phyloP scores from a whole-genome alignment of 495 filamentous ascomycete genomes.

The Aspergillus diversus region DNA sequence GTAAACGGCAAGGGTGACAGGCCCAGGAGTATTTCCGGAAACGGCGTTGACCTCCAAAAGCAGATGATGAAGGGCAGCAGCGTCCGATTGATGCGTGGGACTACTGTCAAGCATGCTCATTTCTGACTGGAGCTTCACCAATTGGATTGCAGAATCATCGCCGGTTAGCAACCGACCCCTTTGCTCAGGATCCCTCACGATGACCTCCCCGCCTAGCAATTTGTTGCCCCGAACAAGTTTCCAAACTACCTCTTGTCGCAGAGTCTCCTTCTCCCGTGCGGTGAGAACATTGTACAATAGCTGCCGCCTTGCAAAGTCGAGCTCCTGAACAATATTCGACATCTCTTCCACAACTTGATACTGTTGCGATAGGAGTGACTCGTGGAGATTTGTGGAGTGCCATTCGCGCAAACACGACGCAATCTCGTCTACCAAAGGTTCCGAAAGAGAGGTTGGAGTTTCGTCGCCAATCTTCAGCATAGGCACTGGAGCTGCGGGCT shows the following conservation, averaged over 20 bases:
- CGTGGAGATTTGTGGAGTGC: constrained; percentile 96
- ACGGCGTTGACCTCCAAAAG: constrained; percentile 82
- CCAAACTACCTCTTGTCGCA: constrained; percentile 91
- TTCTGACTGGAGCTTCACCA: constrained; percentile 87
- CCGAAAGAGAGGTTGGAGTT: constrained; percentile 81
- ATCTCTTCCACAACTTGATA: constrained; percentile 83
- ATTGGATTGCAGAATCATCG: constrained; percentile 89
- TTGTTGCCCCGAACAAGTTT: constrained; percentile 93
- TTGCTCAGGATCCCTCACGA: constrained; percentile 84
- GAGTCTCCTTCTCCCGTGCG: constrained; percentile 69
- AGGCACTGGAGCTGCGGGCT: constrained; percentile 89
- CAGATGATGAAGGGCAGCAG: constrained; percentile 78
- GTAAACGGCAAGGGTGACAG: constrained; percentile 77
- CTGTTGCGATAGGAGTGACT: constrained; percentile 79
- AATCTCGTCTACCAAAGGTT: constrained; percentile 96
- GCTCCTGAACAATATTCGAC: constrained; percentile 72
- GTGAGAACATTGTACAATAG: constrained; percentile 93
- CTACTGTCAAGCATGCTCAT: constrained; percentile 92
- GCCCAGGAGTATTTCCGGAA: constrained; percentile 68
- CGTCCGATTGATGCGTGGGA: constrained; percentile 67
- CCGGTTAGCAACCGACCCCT: constrained; percentile 85
- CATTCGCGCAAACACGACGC: constrained; percentile 95
- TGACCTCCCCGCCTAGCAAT: constrained; percentile 85
- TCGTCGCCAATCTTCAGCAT: constrained; percentile 98
- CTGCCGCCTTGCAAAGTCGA: constrained; percentile 84